Conservation (phyloP, 2,329 filamentous ascomycete species). For the Venturia nashicola region DNA sequence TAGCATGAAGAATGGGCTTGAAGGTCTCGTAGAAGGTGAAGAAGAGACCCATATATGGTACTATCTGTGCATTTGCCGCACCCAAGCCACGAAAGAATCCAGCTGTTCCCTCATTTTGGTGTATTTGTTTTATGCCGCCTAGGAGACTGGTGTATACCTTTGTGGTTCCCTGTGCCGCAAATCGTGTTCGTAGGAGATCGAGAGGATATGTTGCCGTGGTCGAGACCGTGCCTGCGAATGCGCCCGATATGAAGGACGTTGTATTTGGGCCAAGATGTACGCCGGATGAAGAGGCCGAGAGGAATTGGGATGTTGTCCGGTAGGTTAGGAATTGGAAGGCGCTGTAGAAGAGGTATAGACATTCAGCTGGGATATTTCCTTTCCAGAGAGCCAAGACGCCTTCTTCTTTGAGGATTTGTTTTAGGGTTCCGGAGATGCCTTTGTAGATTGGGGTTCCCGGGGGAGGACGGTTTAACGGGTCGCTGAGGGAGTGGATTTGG, state of each 20-base stretch:
- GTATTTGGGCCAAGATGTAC: slow-evolving; percentile 44
- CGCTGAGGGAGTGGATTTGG: slow-evolving; percentile 72
- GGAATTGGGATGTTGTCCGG: slow-evolving; percentile 56
- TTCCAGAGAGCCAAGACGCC: slow-evolving; percentile 88
- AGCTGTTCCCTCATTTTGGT: slow-evolving; percentile 55
- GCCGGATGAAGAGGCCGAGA: slow-evolving; percentile 36
- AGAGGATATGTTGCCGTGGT: slow-evolving; percentile 83
- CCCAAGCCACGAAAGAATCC: slow-evolving; percentile 85
- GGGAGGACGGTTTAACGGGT: slow-evolving; percentile 47
- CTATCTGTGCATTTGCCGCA: slow-evolving; percentile 74
- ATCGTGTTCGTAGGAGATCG: slow-evolving; percentile 83
- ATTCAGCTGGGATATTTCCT: slow-evolving; percentile 89
- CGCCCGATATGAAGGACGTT: slow-evolving; percentile 75
- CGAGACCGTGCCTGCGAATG: slow-evolving; percentile 66
- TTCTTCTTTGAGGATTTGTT: slow-evolving; percentile 66
- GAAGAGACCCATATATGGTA: slow-evolving; percentile 95
- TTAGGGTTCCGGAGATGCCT: slow-evolving; percentile 64
- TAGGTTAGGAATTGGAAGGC: slow-evolving; percentile 85
- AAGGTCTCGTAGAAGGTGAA: slow-evolving; percentile 80
- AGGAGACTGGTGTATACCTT: slow-evolving; percentile 65
- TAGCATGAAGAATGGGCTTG: slow-evolving; percentile 29
- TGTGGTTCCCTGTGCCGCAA: slow-evolving; percentile 82
- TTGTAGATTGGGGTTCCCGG: slow-evolving; percentile 46
- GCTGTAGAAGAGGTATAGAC: slow-evolving; percentile 86
- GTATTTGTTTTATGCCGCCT: slow-evolving; percentile 60